phyloP scores from a whole-genome alignment of 2,329 filamentous ascomycete species.

The Calonectria honghensis region DNA sequence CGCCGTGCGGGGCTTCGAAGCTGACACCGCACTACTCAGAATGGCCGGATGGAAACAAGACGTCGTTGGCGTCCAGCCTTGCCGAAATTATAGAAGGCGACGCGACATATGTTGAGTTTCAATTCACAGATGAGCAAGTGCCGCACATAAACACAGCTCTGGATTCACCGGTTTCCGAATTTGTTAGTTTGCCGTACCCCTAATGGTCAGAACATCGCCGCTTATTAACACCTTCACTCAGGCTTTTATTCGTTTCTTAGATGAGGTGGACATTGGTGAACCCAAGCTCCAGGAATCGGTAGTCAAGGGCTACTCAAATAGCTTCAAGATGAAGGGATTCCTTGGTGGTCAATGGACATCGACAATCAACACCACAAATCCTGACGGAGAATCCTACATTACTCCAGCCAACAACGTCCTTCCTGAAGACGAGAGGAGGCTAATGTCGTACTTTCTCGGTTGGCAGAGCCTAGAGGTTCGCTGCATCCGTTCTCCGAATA shows the following conservation, averaged over 20 bases:
- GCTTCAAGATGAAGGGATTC: constrained; percentile 5
- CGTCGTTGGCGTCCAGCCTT: not conserved
- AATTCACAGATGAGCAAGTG: not conserved
- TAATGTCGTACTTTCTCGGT: not conserved
- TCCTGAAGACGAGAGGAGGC: not conserved
- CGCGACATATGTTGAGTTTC: not conserved
- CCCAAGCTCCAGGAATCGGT: not conserved
- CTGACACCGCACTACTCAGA: not conserved
- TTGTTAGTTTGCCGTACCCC: not conserved
- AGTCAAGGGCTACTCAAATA: not conserved
- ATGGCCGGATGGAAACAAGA: not conserved
- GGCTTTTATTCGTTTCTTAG: constrained; percentile 2
- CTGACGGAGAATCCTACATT: not conserved
- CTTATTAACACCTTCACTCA: not conserved
- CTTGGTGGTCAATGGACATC: not conserved
- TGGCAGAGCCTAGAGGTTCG: constrained; percentile 9
- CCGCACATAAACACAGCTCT: not conserved
- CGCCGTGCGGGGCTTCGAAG: not conserved
- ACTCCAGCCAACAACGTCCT: not conserved
- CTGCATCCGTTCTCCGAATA: not conserved
- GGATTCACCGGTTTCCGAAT: constrained; percentile 2
- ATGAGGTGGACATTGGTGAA: not conserved
- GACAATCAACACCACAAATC: not conserved
- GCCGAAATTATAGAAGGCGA: not conserved
- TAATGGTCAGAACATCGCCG: no score